phyloP scores from a whole-genome alignment of 139 green algal genomes.

The Diplosphaera chodatii region DNA sequence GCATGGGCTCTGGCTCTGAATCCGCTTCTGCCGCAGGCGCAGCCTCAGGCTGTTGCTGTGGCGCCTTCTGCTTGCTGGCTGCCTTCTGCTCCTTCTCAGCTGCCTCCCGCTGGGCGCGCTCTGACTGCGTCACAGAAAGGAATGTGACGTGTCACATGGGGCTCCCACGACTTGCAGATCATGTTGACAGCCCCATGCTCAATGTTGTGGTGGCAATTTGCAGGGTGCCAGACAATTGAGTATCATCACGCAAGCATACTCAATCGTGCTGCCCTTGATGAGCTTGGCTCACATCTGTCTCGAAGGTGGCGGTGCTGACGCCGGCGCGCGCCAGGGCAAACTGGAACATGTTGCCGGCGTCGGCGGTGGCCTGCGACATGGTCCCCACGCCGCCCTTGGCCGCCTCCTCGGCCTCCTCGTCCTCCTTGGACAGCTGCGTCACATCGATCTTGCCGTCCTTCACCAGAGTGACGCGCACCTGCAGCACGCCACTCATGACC shows the following conservation, averaged over 20 bases:
- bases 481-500: neutral
- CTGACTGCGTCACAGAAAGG: no score
- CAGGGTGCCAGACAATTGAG: no score
- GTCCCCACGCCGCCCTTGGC: neutral
- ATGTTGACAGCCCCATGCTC: no score
- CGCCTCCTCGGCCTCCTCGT: constrained; percentile 19
- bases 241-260: no score
- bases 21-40: constrained; percentile 9
- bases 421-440: constrained; percentile 29
- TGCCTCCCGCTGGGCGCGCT: neutral
- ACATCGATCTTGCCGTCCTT: constrained; percentile 42
- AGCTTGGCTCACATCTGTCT: constrained; percentile 1
- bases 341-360: neutral
- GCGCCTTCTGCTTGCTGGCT: neutral
- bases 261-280: no score
- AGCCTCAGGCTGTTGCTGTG: constrained; percentile 3
- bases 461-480: constrained; percentile 35
- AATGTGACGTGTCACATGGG: no score
- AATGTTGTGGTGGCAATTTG: no score
- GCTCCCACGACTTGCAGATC: no score
- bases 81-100: neutral
- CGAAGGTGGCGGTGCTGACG: constrained; percentile 21
- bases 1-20: constrained; percentile 1
- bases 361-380: neutral
- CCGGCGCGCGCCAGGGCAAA: constrained; percentile 21